phyloP scores from a whole-genome alignment of 805 yeast genomes.

The Suhomyces prunicola region DNA sequence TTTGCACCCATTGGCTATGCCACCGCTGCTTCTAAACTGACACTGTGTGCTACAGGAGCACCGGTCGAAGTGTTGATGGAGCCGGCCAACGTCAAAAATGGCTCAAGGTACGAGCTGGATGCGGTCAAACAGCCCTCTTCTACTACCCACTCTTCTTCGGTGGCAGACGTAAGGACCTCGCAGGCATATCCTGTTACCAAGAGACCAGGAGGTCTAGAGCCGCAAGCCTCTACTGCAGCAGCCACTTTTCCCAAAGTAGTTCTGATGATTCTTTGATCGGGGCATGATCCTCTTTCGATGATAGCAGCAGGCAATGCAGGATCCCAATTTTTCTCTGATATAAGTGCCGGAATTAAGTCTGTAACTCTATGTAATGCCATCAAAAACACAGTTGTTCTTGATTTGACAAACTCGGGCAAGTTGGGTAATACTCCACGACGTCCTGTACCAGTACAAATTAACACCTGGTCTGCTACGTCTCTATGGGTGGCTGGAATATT shows the following conservation, averaged over 20 bases:
- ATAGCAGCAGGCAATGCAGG: slow-evolving; percentile 73
- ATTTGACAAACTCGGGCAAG: slow-evolving; percentile 66
- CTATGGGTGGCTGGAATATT: slow-evolving; percentile 89
- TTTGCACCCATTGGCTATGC: neutral
- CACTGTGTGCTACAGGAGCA: neutral
- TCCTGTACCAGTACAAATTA: slow-evolving; percentile 94
- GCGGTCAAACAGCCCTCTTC: slow-evolving; percentile 40
- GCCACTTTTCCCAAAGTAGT: slow-evolving; percentile 67
- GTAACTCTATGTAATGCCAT: slow-evolving; percentile 84
- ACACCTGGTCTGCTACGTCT: slow-evolving; percentile 86
- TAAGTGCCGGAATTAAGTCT: slow-evolving; percentile 49
- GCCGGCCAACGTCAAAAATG: slow-evolving; percentile 1
- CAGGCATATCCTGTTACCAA: slow-evolving; percentile 81
- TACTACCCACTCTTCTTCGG: slow-evolving; percentile 39
- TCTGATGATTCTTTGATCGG: slow-evolving; percentile 83
- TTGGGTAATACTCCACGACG: slow-evolving; percentile 78
- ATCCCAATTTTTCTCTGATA: slow-evolving; percentile 58
- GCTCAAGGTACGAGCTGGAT: slow-evolving; percentile 1
- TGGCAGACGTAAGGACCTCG: slow-evolving; percentile 39
- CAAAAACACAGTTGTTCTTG: slow-evolving; percentile 80
- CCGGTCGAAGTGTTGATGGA: neutral
- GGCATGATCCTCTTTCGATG: slow-evolving; percentile 88
- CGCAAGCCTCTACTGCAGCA: slow-evolving; percentile 69
- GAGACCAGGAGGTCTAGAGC: slow-evolving; percentile 91
- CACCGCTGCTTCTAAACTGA: neutral